A percentile compares a stretch with the other conserved stretches of the same genome.
phyloP scores from a whole-genome alignment of 2,329 filamentous ascomycete species.

The Emergomyces pasteurianus region DNA sequence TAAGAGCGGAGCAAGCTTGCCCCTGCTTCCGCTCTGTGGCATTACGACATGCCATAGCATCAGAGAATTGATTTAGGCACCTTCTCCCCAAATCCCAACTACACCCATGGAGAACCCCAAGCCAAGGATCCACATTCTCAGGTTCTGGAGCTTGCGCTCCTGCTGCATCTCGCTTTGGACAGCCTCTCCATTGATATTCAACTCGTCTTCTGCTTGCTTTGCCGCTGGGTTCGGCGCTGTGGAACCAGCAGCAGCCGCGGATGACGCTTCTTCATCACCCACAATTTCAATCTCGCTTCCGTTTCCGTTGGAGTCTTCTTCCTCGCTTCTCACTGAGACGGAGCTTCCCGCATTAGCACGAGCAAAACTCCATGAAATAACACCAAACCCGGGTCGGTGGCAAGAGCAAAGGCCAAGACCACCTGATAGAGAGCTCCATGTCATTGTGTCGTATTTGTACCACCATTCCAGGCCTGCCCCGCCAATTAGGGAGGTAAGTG shows the following conservation, averaged over 20 bases:
- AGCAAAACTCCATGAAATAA: background rate
- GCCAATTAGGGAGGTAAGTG: slow-evolving; percentile 44
- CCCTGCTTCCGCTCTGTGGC: background rate
- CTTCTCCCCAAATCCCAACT: slow-evolving; percentile 39
- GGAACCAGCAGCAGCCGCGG: background rate
- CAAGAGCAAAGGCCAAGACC: background rate
- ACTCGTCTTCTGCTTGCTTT: slow-evolving; percentile 12
- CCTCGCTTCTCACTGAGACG: slow-evolving; percentile 5
- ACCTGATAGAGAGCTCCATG: slow-evolving; percentile 28
- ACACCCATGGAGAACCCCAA: slow-evolving; percentile 35
- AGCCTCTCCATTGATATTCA: slow-evolving; percentile 34
- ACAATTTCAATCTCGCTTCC: slow-evolving; percentile 13
- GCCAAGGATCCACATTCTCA: slow-evolving; percentile 29
- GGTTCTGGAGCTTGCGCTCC: slow-evolving; percentile 28
- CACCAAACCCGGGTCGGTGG: background rate
- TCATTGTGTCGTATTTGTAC: slow-evolving; percentile 50
- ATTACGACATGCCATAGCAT: background rate
- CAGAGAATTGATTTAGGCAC: slow-evolving; percentile 14
- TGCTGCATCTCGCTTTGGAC: slow-evolving; percentile 33
- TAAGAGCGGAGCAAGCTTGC: background rate
- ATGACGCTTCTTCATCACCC: slow-evolving; percentile 8
- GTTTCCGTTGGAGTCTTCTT: slow-evolving; percentile 8
- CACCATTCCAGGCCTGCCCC: slow-evolving; percentile 52
- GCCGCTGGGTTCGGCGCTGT: background rate
- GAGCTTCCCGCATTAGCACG: background rate